Percentiles rank a stretch among this genome's conserved stretches.
Evolutionary conservation across 2,329 filamentous ascomycete species (phyloP).

Genomic region (Ascomycota sp.): DNA sequence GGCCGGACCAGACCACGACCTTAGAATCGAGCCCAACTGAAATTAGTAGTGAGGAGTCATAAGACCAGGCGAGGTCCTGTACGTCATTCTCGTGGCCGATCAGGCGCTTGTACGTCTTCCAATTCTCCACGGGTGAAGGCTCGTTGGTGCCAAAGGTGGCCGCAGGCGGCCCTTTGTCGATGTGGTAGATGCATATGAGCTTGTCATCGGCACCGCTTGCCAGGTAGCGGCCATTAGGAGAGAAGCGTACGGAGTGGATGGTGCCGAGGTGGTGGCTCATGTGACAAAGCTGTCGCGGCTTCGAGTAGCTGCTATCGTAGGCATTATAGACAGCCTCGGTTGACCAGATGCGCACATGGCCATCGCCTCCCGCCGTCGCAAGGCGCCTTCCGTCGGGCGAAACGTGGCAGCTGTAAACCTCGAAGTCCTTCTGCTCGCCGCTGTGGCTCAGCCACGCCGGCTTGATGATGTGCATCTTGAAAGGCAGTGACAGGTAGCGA

Average conservation of each 20-base stretch:
- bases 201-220: constrained; percentile 97
- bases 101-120: constrained; percentile 83
- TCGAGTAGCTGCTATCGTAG: constrained; percentile 46
- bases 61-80: constrained; percentile 92
- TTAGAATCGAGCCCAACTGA: constrained; percentile 96
- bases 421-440: constrained; percentile 93
- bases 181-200: constrained; percentile 90
- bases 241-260: constrained; percentile 93
- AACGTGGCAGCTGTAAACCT: constrained; percentile 95
- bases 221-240: constrained; percentile 81
- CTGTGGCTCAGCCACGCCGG: constrained; percentile 91
- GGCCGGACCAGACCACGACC: constrained; percentile 93
- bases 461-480: constrained; percentile 73
- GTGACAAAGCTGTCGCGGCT: constrained; percentile 83
- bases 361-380: constrained; percentile 90
- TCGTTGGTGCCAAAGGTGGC: constrained; percentile 80
- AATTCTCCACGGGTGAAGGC: constrained; percentile 85
- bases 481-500: constrained; percentile 3
- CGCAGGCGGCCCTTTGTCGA: constrained; percentile 64
- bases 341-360: constrained; percentile 94
- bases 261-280: constrained; percentile 98
- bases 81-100: constrained; percentile 98
- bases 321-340: constrained; percentile 82
- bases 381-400: constrained; percentile 84
- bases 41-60: constrained; percentile 84